These are phyloP conservation scores for Cydonia oblonga DNA, from an alignment of 331 rosid species.

Conservation along the genomic window DNA sequence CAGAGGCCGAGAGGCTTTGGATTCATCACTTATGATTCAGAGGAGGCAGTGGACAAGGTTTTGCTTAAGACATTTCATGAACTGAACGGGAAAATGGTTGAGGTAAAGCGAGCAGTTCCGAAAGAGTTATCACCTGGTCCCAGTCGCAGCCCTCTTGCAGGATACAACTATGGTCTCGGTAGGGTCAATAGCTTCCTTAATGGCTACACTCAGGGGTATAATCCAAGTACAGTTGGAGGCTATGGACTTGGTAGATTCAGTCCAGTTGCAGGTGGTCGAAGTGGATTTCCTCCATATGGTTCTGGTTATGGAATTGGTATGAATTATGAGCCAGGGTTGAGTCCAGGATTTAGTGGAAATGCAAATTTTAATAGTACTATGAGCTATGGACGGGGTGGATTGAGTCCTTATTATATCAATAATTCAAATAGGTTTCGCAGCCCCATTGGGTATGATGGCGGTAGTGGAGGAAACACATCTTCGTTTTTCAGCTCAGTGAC, in stretches of 20 bases:
- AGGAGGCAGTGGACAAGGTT: constrained; percentile 2
- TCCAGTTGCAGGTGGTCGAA: constrained; percentile 27
- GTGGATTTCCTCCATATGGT: constrained; percentile 23
- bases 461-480: constrained; percentile 30
- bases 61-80: no score
- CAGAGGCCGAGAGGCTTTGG: constrained; percentile 35
- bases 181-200: constrained; percentile 31
- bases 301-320: constrained; percentile 34
- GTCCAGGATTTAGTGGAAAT: constrained; percentile 25
- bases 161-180: constrained; percentile 24
- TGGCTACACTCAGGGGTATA: constrained; percentile 31
- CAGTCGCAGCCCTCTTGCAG: constrained; percentile 33
- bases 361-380: constrained; percentile 20
- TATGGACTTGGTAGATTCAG: constrained; percentile 32
- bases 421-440: constrained; percentile 27
- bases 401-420: constrained; percentile 25
- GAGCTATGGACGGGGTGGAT: constrained; percentile 28
- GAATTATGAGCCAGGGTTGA: constrained; percentile 28
- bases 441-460: constrained; percentile 16
- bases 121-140: no score
- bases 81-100: no score
- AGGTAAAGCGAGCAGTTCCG: no score
- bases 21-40: constrained; percentile 28
- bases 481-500: constrained; percentile 32
- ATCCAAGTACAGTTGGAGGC: constrained; percentile 23